phyloP scores from a whole-genome alignment of 192 early-diverging fungal species.

The Linnemannia elongata region DNA sequence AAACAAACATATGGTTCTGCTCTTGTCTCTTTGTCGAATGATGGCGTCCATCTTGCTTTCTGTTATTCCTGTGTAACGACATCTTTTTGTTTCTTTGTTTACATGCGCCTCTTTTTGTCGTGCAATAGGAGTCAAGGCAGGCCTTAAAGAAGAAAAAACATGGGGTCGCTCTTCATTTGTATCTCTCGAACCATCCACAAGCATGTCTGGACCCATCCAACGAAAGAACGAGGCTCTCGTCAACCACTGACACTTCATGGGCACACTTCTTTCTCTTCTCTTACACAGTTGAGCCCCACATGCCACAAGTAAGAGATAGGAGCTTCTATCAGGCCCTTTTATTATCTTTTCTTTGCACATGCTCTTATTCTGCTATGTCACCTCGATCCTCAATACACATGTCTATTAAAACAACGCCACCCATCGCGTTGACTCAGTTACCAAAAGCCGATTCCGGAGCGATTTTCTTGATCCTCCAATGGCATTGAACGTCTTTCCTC shows the following conservation, averaged over 20 bases:
- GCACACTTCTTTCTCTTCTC: not conserved
- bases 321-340: not conserved
- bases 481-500: no score
- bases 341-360: not conserved
- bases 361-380: no score
- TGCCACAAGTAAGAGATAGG: not conserved
- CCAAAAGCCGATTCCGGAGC: not conserved
- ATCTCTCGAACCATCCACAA: no score
- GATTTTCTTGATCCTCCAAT: not conserved
- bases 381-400: not conserved
- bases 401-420: not conserved
- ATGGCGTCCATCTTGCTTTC: no score
- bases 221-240: not conserved
- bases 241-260: not conserved
- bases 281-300: not conserved
- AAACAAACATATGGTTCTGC: not conserved
- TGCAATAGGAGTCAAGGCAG: no score
- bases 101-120: no score
- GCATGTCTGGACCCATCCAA: no score
- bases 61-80: no score
- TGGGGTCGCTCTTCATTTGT: no score
- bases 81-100: no score
- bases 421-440: not conserved
- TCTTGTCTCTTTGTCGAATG: not conserved
- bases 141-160: no score